Conservation (phyloP, 208 protist species). For the Novymonas esmeraldas region DNA sequence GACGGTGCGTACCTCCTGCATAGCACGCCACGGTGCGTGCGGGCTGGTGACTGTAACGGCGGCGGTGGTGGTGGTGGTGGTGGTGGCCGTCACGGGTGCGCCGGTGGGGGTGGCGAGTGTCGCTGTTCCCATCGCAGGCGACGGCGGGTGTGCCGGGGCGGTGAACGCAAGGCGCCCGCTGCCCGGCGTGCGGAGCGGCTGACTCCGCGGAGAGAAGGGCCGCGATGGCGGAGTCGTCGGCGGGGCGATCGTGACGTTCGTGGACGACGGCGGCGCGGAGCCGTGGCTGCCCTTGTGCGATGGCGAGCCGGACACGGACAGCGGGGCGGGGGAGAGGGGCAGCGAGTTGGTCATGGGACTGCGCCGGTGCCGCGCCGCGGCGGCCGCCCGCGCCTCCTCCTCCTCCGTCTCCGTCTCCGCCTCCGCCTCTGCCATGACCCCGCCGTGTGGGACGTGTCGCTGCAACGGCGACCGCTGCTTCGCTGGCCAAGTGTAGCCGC, state of each 20-base stretch:
- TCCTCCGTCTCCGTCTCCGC: no score
- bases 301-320: background rate
- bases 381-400: background rate
- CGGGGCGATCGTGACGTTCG: background rate
- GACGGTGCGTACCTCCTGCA: slow-evolving; percentile 20
- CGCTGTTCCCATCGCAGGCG: background rate
- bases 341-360: slow-evolving; percentile 10
- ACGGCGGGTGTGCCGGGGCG: slow-evolving; percentile 1
- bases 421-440: no score
- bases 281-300: background rate
- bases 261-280: slow-evolving; percentile 4
- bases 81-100: background rate
- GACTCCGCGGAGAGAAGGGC: background rate
- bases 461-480: background rate
- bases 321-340: slow-evolving; percentile 1
- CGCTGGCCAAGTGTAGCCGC: background rate
- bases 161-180: slow-evolving; percentile 7
- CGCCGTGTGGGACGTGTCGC: no score
- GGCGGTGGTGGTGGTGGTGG: background rate
- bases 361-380: background rate
- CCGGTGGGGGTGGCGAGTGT: background rate
- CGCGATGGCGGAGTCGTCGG: background rate
- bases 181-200: background rate
- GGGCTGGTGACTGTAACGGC: no score
- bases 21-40: slow-evolving; percentile 13